Evolutionary conservation across 371 early-diverging fungal species (phyloP), one percentile per base, ranked within the genome.

Genomic region (Syncephalastrum racemosum): DNA sequence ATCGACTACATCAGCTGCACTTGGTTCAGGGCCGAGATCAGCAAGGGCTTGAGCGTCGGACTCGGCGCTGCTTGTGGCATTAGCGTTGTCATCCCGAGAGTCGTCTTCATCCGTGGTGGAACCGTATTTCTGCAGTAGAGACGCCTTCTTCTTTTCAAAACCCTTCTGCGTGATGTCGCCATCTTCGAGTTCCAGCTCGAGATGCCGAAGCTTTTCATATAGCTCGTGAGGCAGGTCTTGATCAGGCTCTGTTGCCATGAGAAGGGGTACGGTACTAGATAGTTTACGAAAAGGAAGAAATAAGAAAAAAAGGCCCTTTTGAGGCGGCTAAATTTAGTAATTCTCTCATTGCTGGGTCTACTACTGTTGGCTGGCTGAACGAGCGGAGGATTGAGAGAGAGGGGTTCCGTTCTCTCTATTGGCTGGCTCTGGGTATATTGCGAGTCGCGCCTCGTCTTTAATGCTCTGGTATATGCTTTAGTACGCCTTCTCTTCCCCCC

Each of bases 121-220:
- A 44, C 45, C 19, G 25, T 56, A 56, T 15, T 50, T 55, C 31
- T 66, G 57, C 19, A 83, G 53, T 24, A 83, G 36, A 23, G 59
- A 52, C 19, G 63, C 58, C 31, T 75, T 68, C 56, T 81, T 81
- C 64, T 85, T 85, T 51, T 85, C 83, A 52, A 75, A 88, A 19
- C 88, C 88, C 62, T 88, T 86, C 58, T 83, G 72, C 16, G 88
- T 88, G 46, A 88, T 81, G 59, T 86, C 86, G 43, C 86, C 86
- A 36, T 88, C 87, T 52, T 72, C 73, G 24, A 78, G 73, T 67
- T 86, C 88, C 46, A 76, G 64, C 54, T 85, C 67, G 15, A 86
- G 67, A 51, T 64, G 70, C 51, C 61, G 62, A 43, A 87, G 66
- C 53, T 75, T 66, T 41, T 70, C 72, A 47, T 72, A 75, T 45